phyloP scores from a whole-genome alignment of 768 basidiomycete genomes.

The Amyloporia xantha region DNA sequence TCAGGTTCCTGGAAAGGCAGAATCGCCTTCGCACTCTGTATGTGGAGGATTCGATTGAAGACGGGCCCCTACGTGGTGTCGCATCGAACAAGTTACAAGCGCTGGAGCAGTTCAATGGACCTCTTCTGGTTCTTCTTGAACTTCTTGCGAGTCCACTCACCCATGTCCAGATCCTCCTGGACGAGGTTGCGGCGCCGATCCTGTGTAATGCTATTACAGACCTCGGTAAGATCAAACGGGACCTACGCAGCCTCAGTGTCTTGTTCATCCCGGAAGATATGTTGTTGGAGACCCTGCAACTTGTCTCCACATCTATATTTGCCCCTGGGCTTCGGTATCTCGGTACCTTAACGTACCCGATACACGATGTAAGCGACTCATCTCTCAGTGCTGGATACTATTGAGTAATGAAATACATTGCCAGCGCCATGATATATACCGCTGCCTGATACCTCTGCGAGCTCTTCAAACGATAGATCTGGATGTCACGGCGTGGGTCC shows the following conservation, averaged over 20 bases:
- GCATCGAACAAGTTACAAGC: conserved; percentile 26
- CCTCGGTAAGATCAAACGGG: conserved; percentile 23
- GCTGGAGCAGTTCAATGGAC: conserved; percentile 41
- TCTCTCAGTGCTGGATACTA: too few species aligned
- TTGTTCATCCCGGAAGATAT: conserved; percentile 29
- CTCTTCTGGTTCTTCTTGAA: conserved; percentile 34
- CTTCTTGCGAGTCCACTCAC: conserved; percentile 35
- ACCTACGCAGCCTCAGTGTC: conserved; percentile 32
- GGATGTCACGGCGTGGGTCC: conserved; percentile 30
- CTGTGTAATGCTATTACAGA: conserved; percentile 26
- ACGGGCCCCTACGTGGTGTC: conserved; percentile 10
- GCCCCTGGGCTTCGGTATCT: conserved; percentile 31
- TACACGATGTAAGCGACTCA: conserved; percentile 27
- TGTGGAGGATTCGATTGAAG: conserved; percentile 13
- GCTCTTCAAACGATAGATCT: conserved; percentile 32
- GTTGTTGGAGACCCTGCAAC: conserved; percentile 23
- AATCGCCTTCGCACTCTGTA: conserved; percentile 34
- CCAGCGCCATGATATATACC: conserved; percentile 21
- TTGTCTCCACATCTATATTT: conserved; percentile 27
- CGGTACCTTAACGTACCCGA: conserved; percentile 31
- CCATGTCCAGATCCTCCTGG: conserved; percentile 38
- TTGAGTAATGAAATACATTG: too few species aligned
- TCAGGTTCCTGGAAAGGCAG: conserved; percentile 45
- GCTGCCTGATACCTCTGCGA: conserved; percentile 27
- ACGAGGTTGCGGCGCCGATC: conserved; percentile 26